These are phyloP conservation scores for Gastrolobium villosum DNA, from an alignment of 306 rosid genomes.

Conservation along the genomic window DNA sequence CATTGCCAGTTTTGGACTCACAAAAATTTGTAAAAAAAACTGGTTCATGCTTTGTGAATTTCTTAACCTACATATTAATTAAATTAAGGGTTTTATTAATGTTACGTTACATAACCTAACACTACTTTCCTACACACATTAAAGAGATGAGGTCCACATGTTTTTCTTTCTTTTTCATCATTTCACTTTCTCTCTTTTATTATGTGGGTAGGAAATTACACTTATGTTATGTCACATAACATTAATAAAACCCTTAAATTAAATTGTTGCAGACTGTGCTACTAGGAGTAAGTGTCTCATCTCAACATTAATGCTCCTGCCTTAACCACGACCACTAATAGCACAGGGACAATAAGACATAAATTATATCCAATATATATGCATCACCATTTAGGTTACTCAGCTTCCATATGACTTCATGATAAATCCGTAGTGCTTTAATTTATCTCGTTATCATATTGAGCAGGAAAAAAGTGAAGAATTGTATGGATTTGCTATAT, in stretches of 20 bases:
- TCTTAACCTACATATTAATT: constrained; percentile 8
- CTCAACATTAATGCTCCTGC: constrained; percentile 45
- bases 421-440: background rate
- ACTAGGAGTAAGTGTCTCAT: constrained; percentile 41
- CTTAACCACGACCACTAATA: constrained; percentile 57
- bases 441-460: background rate
- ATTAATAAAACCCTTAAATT: no score
- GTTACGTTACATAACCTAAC: no score
- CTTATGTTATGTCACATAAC: no score
- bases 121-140: no score
- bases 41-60: constrained; percentile 20
- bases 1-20: no score
- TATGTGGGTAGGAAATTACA: no score
- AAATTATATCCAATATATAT: constrained; percentile 44
- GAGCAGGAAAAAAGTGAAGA: background rate
- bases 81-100: no score
- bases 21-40: background rate
- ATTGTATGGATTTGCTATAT: background rate
- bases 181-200: no score
- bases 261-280: constrained; percentile 26
- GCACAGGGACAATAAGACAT: constrained; percentile 48
- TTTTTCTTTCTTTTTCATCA: no score
- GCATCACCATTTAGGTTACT: constrained; percentile 48
- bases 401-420: constrained; percentile 28
- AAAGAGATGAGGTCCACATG: no score